Conservation (phyloP, 164 flowering plant genomes). For the grape (Vitis vinifera) region DNA sequence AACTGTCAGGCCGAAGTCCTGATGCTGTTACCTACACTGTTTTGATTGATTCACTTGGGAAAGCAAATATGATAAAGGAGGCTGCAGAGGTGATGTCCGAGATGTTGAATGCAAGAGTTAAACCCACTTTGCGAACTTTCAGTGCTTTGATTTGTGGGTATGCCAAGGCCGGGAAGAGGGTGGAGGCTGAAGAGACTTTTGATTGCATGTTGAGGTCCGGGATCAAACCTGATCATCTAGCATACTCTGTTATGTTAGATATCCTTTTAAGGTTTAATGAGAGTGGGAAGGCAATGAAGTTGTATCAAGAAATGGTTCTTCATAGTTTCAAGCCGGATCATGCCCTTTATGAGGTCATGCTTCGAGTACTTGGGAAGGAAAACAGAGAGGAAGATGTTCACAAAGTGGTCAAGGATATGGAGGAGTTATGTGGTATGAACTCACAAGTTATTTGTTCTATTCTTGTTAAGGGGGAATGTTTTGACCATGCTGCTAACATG, state of each 20-base stretch:
- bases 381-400: constrained; percentile 45
- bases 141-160: constrained; percentile 95
- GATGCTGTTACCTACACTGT: constrained; percentile 91
- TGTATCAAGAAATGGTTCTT: constrained; percentile 62
- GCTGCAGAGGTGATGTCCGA: constrained; percentile 85
- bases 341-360: constrained; percentile 53
- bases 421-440: constrained; percentile 50
- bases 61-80: constrained; percentile 63
- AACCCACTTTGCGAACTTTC: constrained; percentile 78
- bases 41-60: constrained; percentile 89
- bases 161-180: constrained; percentile 75
- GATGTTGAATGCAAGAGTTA: constrained; percentile 74
- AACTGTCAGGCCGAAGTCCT: constrained; percentile 57
- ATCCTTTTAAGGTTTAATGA: constrained; percentile 50
- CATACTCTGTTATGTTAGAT: constrained; percentile 90
- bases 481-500: constrained; percentile 58
- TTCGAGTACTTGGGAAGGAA: constrained; percentile 54
- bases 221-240: constrained; percentile 76
- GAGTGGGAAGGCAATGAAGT: no score
- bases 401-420: constrained; percentile 62
- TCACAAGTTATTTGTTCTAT: constrained; percentile 53
- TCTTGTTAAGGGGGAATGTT: constrained; percentile 73
- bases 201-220: constrained; percentile 74
- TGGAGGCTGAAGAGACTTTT: constrained; percentile 75
- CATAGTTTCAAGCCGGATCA: constrained; percentile 66